Evolutionary conservation across 495 filamentous ascomycete genomes (phyloP).

Genomic region (Aspergillus avenaceus): DNA sequence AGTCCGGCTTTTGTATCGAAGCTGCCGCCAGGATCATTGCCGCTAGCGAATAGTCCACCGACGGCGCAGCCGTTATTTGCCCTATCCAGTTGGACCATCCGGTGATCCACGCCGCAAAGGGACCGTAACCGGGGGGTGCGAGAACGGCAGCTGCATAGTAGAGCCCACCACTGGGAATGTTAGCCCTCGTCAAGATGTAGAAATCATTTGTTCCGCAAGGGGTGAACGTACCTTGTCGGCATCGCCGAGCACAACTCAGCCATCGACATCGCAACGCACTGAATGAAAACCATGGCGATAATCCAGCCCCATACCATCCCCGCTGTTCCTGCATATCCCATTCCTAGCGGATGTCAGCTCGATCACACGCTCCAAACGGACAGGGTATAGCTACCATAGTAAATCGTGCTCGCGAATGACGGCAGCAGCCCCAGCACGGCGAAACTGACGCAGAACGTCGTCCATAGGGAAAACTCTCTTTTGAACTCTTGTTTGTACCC

Average conservation of each 20-base stretch:
- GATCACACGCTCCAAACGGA: background rate
- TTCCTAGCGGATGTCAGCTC: slow-evolving; percentile 37
- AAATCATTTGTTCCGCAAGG: background rate
- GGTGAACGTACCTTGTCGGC: slow-evolving; percentile 52
- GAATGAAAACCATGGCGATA: slow-evolving; percentile 69
- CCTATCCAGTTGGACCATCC: slow-evolving; percentile 76
- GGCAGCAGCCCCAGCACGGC: slow-evolving; percentile 71
- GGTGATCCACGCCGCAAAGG: slow-evolving; percentile 69
- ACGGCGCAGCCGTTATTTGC: slow-evolving; percentile 68
- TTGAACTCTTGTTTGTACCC: slow-evolving; percentile 82
- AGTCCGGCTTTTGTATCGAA: slow-evolving; percentile 63
- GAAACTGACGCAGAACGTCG: slow-evolving; percentile 75
- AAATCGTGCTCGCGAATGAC: slow-evolving; percentile 70
- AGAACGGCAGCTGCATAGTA: slow-evolving; percentile 78
- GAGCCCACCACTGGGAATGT: slow-evolving; percentile 56
- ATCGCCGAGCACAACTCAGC: slow-evolving; percentile 64
- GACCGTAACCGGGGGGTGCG: slow-evolving; percentile 71
- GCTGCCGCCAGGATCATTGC: slow-evolving; percentile 72
- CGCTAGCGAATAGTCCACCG: slow-evolving; percentile 56
- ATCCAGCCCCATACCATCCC: slow-evolving; percentile 87
- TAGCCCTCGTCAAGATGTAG: slow-evolving; percentile 15
- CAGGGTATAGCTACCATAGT: slow-evolving; percentile 48
- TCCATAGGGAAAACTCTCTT: slow-evolving; percentile 79
- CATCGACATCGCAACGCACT: slow-evolving; percentile 67
- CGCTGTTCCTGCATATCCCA: slow-evolving; percentile 76